Evolutionary conservation across 495 filamentous ascomycete species (phyloP).

Genomic region (Lasiosphaeria ovina): DNA sequence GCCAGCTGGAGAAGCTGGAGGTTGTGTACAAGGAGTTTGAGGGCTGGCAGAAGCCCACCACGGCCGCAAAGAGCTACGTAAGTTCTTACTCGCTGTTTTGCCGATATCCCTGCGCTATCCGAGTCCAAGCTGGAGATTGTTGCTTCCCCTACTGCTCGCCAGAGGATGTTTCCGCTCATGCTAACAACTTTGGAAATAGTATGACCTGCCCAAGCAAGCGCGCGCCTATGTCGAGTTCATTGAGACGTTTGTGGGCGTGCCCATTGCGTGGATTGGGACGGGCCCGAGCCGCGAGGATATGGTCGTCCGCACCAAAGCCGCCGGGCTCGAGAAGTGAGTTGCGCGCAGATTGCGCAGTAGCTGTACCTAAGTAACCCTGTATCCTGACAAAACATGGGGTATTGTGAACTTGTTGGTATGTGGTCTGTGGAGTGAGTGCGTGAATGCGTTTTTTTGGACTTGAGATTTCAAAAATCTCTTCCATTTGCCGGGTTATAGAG

Average conservation of each 20-base stretch:
- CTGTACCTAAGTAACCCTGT: no score
- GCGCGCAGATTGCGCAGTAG: not conserved
- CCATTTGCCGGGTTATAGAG: not conserved
- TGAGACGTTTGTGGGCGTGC: constrained; percentile 70
- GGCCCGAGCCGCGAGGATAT: constrained; percentile 66
- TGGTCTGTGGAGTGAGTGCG: no score
- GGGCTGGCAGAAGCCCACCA: constrained; percentile 76
- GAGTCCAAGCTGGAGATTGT: no score
- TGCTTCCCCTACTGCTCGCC: no score
- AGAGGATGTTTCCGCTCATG: not conserved
- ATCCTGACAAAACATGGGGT: no score
- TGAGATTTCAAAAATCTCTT: not conserved
- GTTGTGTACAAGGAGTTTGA: constrained; percentile 71
- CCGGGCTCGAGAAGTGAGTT: constrained; percentile 12
- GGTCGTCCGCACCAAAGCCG: constrained; percentile 28
- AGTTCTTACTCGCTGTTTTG: not conserved
- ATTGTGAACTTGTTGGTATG: no score
- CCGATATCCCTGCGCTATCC: not conserved
- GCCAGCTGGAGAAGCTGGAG: constrained; percentile 41
- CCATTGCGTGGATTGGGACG: constrained; percentile 74
- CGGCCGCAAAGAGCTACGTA: constrained; percentile 31
- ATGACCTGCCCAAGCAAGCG: constrained; percentile 73
- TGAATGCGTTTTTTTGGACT: not conserved
- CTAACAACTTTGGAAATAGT: constrained; percentile 41
- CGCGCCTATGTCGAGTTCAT: constrained; percentile 68